Conservation (phyloP, 345 rosid species). For the Acer saccharum region DNA sequence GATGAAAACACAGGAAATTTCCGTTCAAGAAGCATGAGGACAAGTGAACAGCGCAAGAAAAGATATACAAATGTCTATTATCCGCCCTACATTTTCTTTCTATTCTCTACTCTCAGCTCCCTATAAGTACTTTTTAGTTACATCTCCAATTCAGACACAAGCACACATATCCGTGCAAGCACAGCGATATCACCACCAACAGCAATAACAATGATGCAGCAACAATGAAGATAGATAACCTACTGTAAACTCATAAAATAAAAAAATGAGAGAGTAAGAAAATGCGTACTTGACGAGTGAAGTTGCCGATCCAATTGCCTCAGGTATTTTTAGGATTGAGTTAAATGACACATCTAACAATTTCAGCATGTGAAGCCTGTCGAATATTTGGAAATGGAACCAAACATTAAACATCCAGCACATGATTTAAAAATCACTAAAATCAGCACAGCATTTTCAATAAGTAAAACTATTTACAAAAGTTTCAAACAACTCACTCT, state of each 20-base stretch:
- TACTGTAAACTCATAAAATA: not conserved
- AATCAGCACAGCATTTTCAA: not conserved
- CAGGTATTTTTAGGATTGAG: constrained; percentile 62
- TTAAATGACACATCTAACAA: constrained; percentile 83
- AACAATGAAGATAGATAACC: not conserved
- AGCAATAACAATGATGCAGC: not conserved
- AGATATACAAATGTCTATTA: not conserved
- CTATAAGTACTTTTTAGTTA: not conserved
- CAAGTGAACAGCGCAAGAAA: not conserved
- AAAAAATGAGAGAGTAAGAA: constrained; percentile 16
- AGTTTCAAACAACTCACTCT: constrained; percentile 54
- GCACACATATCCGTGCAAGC: not conserved
- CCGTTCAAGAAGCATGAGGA: not conserved
- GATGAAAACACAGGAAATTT: not conserved
- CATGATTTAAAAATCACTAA: not conserved
- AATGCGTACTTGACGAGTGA: constrained; percentile 81
- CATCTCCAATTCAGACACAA: not conserved
- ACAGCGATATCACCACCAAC: not conserved
- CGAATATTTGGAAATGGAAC: constrained; percentile 6
- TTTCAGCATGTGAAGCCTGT: constrained; percentile 82
- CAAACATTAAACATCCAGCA: not conserved
- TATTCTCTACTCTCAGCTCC: not conserved
- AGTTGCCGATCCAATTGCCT: constrained; percentile 74
- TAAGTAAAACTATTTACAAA: not conserved
- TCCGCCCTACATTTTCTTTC: not conserved